Percentiles rank a stretch among this genome's conserved stretches.
These are phyloP conservation scores for Rhizopus stolonifer DNA, from an alignment of 371 early-diverging fungal genomes.

Conservation along the genomic window DNA sequence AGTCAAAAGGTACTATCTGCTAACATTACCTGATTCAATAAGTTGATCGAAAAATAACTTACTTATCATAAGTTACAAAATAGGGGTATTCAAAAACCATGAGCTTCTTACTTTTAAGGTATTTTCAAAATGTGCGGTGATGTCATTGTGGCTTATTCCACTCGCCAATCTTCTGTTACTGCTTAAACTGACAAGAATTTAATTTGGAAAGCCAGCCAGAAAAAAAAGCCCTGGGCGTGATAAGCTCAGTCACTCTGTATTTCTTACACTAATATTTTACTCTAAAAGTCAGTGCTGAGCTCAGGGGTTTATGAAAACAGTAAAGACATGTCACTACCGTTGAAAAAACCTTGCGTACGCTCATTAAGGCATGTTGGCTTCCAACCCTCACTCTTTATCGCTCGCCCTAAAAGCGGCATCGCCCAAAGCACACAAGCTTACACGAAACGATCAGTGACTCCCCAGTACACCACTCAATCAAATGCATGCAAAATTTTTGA, in stretches of 20 bases:
- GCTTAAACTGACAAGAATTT: not conserved
- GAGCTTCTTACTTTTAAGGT: too few species aligned
- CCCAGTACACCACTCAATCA: not conserved
- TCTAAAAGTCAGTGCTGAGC: not conserved
- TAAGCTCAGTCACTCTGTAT: not conserved
- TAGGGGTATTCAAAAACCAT: too few species aligned
- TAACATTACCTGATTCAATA: too few species aligned
- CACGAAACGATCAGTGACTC: not conserved
- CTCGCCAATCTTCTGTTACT: not conserved
- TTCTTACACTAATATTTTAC: constrained; percentile 1
- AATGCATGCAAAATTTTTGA: not conserved
- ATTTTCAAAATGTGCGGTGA: too few species aligned
- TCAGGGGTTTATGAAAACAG: constrained; percentile 14
- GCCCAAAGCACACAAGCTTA: constrained; percentile 2
- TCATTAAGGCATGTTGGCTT: constrained; percentile 24
- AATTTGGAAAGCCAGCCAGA: not conserved
- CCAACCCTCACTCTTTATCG: constrained; percentile 8
- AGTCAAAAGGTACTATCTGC: too few species aligned
- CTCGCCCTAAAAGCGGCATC: constrained; percentile 1
- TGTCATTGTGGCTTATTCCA: constrained; percentile 1
- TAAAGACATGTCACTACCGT: constrained; percentile 40
- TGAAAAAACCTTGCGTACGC: constrained; percentile 40
- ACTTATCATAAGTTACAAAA: too few species aligned
- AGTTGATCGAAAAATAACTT: too few species aligned
- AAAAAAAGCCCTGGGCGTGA: not conserved